Conservation (phyloP, 306 rosid genomes). For the Pachyrhizus erosus region DNA sequence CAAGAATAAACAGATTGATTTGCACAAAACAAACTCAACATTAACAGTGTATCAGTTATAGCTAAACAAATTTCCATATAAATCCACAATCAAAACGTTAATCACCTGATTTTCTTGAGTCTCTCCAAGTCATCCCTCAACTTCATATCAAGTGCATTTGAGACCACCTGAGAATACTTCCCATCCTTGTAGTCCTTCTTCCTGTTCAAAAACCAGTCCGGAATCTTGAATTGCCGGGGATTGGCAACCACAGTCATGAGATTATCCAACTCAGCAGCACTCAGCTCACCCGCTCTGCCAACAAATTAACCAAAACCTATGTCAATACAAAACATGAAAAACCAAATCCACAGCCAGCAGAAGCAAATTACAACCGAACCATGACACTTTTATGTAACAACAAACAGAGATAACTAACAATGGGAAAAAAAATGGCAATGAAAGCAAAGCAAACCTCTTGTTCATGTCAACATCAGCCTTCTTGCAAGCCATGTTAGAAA, state of each 20-base stretch:
- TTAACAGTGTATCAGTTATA: background rate
- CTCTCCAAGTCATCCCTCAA: constrained; percentile 60
- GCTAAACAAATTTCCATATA: background rate
- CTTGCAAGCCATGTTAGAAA: constrained; percentile 53
- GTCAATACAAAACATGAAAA: background rate
- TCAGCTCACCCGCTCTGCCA: constrained; percentile 54
- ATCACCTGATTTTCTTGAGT: constrained; percentile 58
- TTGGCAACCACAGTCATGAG: constrained; percentile 56
- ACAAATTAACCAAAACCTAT: background rate
- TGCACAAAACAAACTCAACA: background rate
- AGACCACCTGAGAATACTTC: constrained; percentile 55
- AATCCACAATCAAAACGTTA: background rate
- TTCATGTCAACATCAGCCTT: constrained; percentile 61
- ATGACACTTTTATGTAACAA: background rate
- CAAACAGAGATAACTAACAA: background rate
- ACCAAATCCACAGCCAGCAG: background rate
- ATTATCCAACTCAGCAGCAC: constrained; percentile 56
- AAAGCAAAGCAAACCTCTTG: constrained; percentile 43
- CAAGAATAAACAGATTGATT: background rate
- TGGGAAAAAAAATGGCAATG: background rate
- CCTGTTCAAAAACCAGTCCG: constrained; percentile 57
- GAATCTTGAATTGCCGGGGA: constrained; percentile 57
- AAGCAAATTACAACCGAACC: background rate
- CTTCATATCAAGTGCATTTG: constrained; percentile 59
- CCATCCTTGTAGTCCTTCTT: constrained; percentile 66